Base-by-base conservation (phyloP, 1,284 basidiomycete species). In the Austroboletus novae-zelandiae region DNA sequence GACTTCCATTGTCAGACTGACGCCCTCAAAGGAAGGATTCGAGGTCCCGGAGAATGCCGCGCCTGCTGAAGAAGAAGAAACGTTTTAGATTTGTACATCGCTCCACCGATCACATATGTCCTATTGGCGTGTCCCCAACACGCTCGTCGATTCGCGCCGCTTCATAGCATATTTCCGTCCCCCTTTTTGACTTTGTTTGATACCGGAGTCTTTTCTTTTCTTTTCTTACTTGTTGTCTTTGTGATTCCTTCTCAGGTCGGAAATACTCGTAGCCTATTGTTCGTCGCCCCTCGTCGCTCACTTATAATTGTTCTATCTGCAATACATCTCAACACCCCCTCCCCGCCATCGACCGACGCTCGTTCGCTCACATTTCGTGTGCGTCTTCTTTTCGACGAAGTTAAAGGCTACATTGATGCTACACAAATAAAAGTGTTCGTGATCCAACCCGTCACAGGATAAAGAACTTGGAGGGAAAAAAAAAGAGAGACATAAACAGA, bases 31-130 rank as follows among this genome's bases (percentile, higher is more conserved):
- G 78, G 78, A 79, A 0, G 88, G 89, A 29, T 90, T 90, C 61
- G 88, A 90, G 66, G 84, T 89, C 8, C 84, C 85, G 14, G 80
- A 81, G 47, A 72, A 58, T 42, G 71, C 67, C 41, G 71, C 61
- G 18, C 60, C 63, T 5, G 70, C 66, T 34, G 79, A 79, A 40
- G 82, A 84, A 58, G 81, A 83, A 64, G 83, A 84, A 71, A 84
- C 81, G 46, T 78, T 78, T 59, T 78, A 67, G 59, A 47, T 30
- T 45, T 49, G 54, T 64, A 57, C 52, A 48, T 48, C 42, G 46
- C 20, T 44, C 31, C 37, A 25, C 44, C 40, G 42, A n/a, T 23
- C 20, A 23, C 20, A 23, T 23, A 23, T 23, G 5, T 23, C 32
- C 42, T 47, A 41, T 49, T 49, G 14, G 40, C 50, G 25, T 40